These are phyloP conservation scores for Vitis hybrid DNA, from an alignment of 177 flowering plant species.

Conservation along the genomic window DNA sequence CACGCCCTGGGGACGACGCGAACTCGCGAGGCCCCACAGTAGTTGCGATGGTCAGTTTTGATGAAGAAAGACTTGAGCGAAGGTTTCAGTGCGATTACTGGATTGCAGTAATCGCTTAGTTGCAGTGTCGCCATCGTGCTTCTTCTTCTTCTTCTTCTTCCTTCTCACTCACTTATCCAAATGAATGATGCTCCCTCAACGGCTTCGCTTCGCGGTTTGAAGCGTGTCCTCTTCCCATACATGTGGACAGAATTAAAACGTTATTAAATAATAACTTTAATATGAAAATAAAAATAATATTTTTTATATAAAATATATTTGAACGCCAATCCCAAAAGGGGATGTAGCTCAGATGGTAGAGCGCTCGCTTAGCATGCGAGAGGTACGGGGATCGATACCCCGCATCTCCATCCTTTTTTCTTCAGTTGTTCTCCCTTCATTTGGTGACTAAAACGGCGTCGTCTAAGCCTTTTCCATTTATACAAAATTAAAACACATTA, in stretches of 20 bases:
- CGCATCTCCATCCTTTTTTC: conserved; percentile 23
- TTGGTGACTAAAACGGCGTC: no score
- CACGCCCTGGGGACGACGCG: conserved; percentile 27
- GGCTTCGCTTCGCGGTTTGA: no score
- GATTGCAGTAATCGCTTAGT: conserved; percentile 25
- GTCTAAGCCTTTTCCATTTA: no score
- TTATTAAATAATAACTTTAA: no score
- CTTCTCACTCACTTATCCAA: conserved; percentile 35
- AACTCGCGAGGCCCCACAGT: conserved; percentile 12
- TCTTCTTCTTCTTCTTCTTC: background rate
- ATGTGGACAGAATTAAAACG: no score
- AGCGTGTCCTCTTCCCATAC: no score
- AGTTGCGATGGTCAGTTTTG: background rate
- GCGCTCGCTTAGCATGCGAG: conserved; percentile 92
- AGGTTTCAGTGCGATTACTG: conserved; percentile 21
- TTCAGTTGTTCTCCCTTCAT: no score
- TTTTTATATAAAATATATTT: no score
- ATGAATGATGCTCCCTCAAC: background rate
- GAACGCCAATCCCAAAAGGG: conserved; percentile 14
- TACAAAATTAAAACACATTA: no score
- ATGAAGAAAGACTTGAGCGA: conserved; percentile 25
- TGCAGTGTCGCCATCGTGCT: conserved; percentile 40
- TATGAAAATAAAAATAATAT: no score
- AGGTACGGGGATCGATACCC: conserved; percentile 92
- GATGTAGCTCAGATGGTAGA: conserved; percentile 92